Conservation (phyloP, 345 rosid species). For the Aquilaria malaccensis region DNA sequence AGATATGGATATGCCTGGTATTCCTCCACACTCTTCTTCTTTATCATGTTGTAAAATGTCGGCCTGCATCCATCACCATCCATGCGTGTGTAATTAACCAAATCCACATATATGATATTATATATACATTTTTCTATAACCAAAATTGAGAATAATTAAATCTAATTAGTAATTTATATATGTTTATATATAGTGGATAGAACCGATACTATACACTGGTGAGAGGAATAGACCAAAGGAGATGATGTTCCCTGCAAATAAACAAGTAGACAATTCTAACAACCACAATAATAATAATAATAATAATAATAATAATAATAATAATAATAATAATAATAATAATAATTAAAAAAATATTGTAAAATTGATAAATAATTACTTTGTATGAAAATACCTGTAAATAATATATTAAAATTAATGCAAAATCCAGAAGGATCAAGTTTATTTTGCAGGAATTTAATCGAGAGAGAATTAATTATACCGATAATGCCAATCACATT, state of each 20-base stretch:
- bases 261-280: neutral
- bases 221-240: conserved; percentile 17
- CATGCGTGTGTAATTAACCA: too few species aligned
- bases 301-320: neutral
- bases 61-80: neutral
- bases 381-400: too few species aligned
- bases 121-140: neutral
- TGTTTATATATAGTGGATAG: neutral
- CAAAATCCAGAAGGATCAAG: too few species aligned
- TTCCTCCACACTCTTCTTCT: conserved; percentile 35
- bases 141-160: too few species aligned
- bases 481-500: conserved; percentile 11
- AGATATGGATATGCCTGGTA: conserved; percentile 42
- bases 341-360: neutral
- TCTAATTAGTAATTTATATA: too few species aligned
- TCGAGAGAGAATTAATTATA: neutral
- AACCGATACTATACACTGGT: conserved; percentile 2
- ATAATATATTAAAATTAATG: too few species aligned
- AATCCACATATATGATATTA: neutral
- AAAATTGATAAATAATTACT: neutral
- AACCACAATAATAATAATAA: neutral
- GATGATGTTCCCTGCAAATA: conserved; percentile 10
- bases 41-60: conserved; percentile 4
- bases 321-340: neutral
- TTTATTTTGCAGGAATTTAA: too few species aligned